Percentiles rank a stretch among this genome's conserved stretches.
Conservation (phyloP, 257 asterid genomes). For the Petrea volubilis region DNA sequence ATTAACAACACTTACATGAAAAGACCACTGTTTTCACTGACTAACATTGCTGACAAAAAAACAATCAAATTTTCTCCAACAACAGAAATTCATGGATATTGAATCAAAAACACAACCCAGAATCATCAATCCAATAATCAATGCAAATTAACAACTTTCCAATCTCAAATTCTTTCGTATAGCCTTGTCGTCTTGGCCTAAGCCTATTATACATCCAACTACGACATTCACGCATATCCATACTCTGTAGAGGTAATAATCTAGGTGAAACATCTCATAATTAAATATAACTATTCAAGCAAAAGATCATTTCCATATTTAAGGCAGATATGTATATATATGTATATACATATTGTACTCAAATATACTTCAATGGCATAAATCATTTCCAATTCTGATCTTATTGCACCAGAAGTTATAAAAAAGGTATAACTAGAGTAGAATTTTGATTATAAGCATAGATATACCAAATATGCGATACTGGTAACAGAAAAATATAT, state of each 20-base stretch:
- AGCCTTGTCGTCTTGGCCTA: too few species aligned
- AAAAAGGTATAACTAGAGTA: background rate
- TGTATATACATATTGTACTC: too few species aligned
- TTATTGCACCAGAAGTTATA: background rate
- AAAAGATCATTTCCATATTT: too few species aligned
- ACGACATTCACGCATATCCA: too few species aligned
- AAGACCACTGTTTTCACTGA: conserved; percentile 26
- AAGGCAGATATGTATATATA: too few species aligned
- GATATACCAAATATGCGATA: background rate
- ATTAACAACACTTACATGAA: conserved; percentile 20
- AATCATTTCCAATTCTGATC: too few species aligned
- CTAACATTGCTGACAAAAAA: conserved; percentile 28
- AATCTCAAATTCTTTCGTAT: too few species aligned
- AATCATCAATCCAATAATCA: conserved; percentile 37
- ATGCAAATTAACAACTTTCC: conserved; percentile 36
- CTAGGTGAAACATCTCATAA: too few species aligned
- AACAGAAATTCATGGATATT: conserved; percentile 22
- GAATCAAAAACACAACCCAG: conserved; percentile 30
- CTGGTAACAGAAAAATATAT: background rate
- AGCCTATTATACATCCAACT: too few species aligned
- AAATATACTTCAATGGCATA: too few species aligned
- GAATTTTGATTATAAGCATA: background rate
- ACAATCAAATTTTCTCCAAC: conserved; percentile 34
- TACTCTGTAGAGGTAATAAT: too few species aligned
- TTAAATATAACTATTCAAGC: too few species aligned